phyloP scores from a whole-genome alignment of 1,139 yeast genomes.

The Yamadazyma conglobata region DNA sequence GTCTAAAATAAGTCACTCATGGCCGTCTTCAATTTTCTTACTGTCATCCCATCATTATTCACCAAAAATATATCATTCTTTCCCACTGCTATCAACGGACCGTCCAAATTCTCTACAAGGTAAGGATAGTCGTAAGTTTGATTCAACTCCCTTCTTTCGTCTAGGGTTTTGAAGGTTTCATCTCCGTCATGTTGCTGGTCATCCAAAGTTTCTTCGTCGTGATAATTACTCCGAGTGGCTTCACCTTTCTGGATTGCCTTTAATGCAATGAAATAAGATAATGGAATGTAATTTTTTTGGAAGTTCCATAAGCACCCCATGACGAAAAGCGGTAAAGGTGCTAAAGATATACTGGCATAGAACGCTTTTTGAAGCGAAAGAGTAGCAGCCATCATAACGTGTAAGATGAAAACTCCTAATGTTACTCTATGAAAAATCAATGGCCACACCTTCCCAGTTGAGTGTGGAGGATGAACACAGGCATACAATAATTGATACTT shows the following conservation, averaged over 20 bases:
- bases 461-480: conserved; percentile 68
- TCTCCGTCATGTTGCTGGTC: conserved; percentile 4
- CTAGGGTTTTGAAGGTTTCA: conserved; percentile 43
- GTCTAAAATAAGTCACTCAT: conserved; percentile 14
- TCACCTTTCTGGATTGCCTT: conserved; percentile 40
- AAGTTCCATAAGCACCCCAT: conserved; percentile 73
- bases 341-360: conserved; percentile 62
- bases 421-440: conserved; percentile 57
- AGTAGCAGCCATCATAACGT: conserved; percentile 89
- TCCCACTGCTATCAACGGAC: conserved; percentile 75
- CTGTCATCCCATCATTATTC: conserved; percentile 50
- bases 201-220: conserved; percentile 18
- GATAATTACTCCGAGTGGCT: conserved; percentile 8
- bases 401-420: conserved; percentile 61
- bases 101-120: conserved; percentile 65
- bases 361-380: conserved; percentile 77
- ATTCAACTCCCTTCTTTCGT: conserved; percentile 62
- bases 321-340: conserved; percentile 74
- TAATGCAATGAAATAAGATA: conserved; percentile 81
- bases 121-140: conserved; percentile 78
- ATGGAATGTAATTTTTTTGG: conserved; percentile 75
- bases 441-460: conserved; percentile 72
- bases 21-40: conserved; percentile 16
- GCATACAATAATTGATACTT: conserved; percentile 64
- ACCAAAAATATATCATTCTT: conserved; percentile 60